Base-by-base conservation (phyloP, 2,329 filamentous ascomycete species). In the Stenocarpella maydis region DNA sequence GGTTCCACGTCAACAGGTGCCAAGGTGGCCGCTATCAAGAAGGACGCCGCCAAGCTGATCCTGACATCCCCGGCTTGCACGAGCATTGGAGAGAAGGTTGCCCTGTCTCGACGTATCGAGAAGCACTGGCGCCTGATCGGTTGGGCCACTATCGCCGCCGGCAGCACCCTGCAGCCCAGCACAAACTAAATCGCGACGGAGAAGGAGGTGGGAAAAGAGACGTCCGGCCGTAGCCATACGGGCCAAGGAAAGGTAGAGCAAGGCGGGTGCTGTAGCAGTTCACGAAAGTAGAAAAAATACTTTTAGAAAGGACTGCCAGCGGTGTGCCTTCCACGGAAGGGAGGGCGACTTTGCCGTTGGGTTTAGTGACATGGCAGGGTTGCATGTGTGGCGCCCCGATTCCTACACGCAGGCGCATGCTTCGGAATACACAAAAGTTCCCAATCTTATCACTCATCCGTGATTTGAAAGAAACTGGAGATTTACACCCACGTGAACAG, bases 111-210 rank as follows among this genome's bases (percentile, higher is more conserved):
- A 84, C 93, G 96, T 90, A 98, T 98, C 77, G 96, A 99, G 84
- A 98, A 98, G 90, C 95, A 98, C 84, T 98, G 95, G 95, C 93
- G 94, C 84, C 87, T 97, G 78, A 97, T 97, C 77, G 93, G 94
- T 76, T 97, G 93, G 93, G 92, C 92, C 71, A 94, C 92, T 74
- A 93, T 94, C 79, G 90, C 91, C 76, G 86, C 86, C 28, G 72
- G 72, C 65, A 72, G 71, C 49, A 74, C 72, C 9, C 52, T 78
- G 49, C 77, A 78, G 69, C 77, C 77, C 15, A 77, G 74, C 65
- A 72, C 73, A 55, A 67, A 64, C 41, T 69, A 54, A 28, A 34
- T 6, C 54, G 60, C 14, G 17, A 45, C 21, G 43, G 26, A 37
- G 9, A 19, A 17, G 28, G 17, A 15, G 4, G 28, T 24, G 45